Percentiles rank a stretch among this genome's conserved stretches.
phyloP scores from a whole-genome alignment of 352 stramenopile genomes.

The Blastocystis sp. region DNA sequence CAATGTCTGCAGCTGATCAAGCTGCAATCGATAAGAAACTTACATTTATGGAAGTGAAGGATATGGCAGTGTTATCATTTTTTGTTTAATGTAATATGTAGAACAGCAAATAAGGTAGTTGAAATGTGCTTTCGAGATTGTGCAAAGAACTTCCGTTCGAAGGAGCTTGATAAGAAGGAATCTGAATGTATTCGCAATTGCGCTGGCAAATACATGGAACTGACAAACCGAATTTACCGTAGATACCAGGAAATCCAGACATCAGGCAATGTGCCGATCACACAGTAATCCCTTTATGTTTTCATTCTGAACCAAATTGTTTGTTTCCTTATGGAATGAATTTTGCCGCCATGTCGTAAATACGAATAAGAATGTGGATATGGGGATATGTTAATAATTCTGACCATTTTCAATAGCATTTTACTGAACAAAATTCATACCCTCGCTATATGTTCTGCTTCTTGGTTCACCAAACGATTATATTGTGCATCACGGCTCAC shows the following conservation, averaged over 20 bases:
- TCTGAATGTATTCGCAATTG: constrained; percentile 69
- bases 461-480: background rate
- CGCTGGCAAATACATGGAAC: constrained; percentile 69
- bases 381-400: too few relatives aligned
- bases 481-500: background rate
- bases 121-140: constrained; percentile 70
- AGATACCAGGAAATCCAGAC: constrained; percentile 69
- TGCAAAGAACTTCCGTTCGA: constrained; percentile 70
- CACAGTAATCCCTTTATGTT: background rate
- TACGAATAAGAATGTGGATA: too few relatives aligned
- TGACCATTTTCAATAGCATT: too few relatives aligned
- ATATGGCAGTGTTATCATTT: background rate
- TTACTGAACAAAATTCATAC: background rate
- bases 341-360: too few relatives aligned
- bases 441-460: background rate
- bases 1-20: background rate
- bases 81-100: background rate
- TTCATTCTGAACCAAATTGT: background rate
- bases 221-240: constrained; percentile 69
- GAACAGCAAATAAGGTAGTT: constrained; percentile 66
- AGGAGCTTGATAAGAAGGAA: constrained; percentile 70
- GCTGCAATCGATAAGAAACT: constrained; percentile 15
- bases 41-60: constrained; percentile 30
- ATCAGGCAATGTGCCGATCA: background rate
- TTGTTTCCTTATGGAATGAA: too few relatives aligned